Evolutionary conservation across 2,329 filamentous ascomycete species (phyloP), one percentile per base, ranked within the genome.

Genomic region (Monosporascus cannonballus): DNA sequence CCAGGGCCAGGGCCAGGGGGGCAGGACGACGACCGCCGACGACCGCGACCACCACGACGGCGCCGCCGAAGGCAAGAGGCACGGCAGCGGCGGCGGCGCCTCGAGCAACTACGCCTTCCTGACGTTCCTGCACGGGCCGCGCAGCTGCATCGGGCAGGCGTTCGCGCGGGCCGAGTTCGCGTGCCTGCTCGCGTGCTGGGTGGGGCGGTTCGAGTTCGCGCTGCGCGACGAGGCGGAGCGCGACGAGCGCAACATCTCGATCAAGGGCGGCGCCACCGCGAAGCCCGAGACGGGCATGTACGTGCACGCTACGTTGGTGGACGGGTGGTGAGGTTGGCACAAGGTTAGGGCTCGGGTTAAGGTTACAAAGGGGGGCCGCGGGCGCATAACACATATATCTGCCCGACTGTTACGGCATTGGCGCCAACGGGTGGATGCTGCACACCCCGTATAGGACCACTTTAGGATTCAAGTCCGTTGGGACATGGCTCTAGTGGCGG

Each of bases 141-240:
- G 91, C 50, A 88, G 86, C 64, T 96, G 92, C 66, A 96, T 96
- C 60, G 92, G 91, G 0, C 80, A 85, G 68, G 76, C 77, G 2
- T 96, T 96, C 71, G 88, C 92, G 0, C 86, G 84, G 66, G 83
- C 86, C 1, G 93, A 96, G 74, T 89, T 96, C 69, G 90, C 89
- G 8, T 93, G 87, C 65, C 71, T 96, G 56, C 66, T 96, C 47
- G 91, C 90, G 22, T 79, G 82, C 8, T 84, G 88, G 77, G 79
- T 93, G 4, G 90, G 90, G 1, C 77, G 81, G 38, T 96, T 95
- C 68, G 79, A 84, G 64, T 84, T 86, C 66, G 72, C 72, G 59
- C 64, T 85, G 51, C 67, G 69, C 56, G 71, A 84, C 59, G 72
- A 80, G 62, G 79, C 84, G 55, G 79, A 85, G 66, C 71, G 84